Evolutionary conservation across 495 filamentous ascomycete genomes (phyloP), one percentile per base, ranked within the genome.

Genomic region (Talaromyces wortmannii): DNA sequence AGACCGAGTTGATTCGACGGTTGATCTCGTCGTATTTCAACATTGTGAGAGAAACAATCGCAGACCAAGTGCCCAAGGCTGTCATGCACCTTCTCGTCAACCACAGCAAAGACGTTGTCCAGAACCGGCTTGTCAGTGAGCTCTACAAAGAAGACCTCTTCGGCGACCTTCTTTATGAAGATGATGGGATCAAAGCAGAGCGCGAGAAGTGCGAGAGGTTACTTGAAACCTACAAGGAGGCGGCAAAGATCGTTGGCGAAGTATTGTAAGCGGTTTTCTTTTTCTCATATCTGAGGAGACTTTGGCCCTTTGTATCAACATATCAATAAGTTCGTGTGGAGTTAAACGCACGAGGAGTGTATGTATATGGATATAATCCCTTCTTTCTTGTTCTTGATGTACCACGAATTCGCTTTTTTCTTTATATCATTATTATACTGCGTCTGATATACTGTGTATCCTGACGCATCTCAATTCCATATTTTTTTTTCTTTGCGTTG

Each of bases 1-100:
- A 98, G 70, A 96, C 94, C 7, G 94, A 98, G 70, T 82, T 98
- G 23, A 98, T 98, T 65, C 90, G 92, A 32, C 88, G 92, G 32
- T 79, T 98, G 33, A 98, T 98, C 61, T 92, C 88, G 51, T 96
- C 91, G 1, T 98, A 98, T 70, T 98, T 98, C 78, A 92, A 95
- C 63, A 98, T 98, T 60, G 94, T 98, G 10, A 88, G 94, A 52
- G 94, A 98, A 66, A 90, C 89, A 40, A 96, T 97, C 61, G 92
- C 92, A 23, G 94, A 98, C 64, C 92, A 97, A 70, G 95, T 98
- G 16, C 94, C 94, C 48, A 98, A 98, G 74, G 94, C 94, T 2
- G 87, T 98, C 61, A 98, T 98, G 94, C 94, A 98, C 64, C 85
- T 98, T 10, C 83, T 98, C 46, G 94, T 98, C 61, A 97, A 98